Conservation (phyloP, 768 basidiomycete species). For the Termitomyces titanicus region DNA sequence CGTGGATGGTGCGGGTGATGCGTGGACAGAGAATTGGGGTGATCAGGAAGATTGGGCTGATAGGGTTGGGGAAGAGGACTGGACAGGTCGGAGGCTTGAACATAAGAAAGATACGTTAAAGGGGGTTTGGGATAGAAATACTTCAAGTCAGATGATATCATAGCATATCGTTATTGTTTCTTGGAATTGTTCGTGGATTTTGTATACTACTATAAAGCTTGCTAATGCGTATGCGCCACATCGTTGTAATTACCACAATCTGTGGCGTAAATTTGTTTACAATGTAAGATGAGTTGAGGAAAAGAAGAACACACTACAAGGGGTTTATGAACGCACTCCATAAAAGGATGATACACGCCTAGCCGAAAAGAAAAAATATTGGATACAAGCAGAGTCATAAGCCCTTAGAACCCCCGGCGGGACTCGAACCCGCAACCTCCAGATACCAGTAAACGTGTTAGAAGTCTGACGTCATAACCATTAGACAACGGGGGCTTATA, state of each 20-base stretch:
- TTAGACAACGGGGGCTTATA: slow-evolving; percentile 76
- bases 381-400: no score
- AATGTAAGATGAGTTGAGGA: no score
- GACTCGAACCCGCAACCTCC: slow-evolving; percentile 88
- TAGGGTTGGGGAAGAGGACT: slow-evolving; percentile 25
- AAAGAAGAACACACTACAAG: no score
- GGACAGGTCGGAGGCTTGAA: slow-evolving; percentile 28
- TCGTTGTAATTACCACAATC: background rate
- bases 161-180: background rate
- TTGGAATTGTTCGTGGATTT: background rate
- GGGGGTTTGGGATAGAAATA: slow-evolving; percentile 17
- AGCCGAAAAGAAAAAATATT: no score
- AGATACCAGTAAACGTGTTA: slow-evolving; percentile 44
- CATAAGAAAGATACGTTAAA: background rate
- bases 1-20: slow-evolving; percentile 15
- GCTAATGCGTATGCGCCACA: background rate
- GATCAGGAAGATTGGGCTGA: slow-evolving; percentile 39
- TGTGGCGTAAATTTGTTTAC: background rate
- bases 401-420: slow-evolving; percentile 76
- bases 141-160: background rate
- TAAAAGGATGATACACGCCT: no score
- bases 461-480: slow-evolving; percentile 92
- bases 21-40: slow-evolving; percentile 53
- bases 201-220: background rate
- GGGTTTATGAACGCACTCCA: no score